phyloP scores from a whole-genome alignment of 1,139 yeast genomes.

The Hansenula anomala region DNA sequence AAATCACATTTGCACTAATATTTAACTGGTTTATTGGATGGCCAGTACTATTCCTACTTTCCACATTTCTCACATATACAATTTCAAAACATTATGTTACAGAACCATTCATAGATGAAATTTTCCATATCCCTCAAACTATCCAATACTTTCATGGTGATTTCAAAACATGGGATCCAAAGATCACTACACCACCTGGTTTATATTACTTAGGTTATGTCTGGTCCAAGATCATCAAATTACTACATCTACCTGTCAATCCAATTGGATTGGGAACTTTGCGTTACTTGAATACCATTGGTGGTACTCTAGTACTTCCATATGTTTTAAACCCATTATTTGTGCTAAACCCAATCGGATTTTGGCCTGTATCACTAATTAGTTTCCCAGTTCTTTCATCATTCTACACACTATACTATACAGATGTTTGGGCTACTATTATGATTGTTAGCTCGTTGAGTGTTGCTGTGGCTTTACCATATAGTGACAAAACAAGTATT shows the following conservation, averaged over 20 bases:
- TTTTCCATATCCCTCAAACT: slow-evolving; percentile 82
- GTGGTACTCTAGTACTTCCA: slow-evolving; percentile 56
- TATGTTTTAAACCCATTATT: slow-evolving; percentile 31
- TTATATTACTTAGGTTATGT: slow-evolving; percentile 61
- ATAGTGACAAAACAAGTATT: slow-evolving; percentile 27
- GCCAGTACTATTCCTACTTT: slow-evolving; percentile 10
- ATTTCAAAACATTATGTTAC: slow-evolving; percentile 14
- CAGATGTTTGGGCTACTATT: slow-evolving; percentile 89
- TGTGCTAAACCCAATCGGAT: slow-evolving; percentile 34
- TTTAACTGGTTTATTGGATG: slow-evolving; percentile 22
- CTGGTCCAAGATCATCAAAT: slow-evolving; percentile 31
- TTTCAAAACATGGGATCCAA: slow-evolving; percentile 72
- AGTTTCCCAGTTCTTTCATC: slow-evolving; percentile 69
- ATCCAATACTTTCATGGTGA: slow-evolving; percentile 56
- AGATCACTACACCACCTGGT: slow-evolving; percentile 98
- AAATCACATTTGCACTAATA: slow-evolving; percentile 18
- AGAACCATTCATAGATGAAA: slow-evolving; percentile 52
- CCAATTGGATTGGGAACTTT: slow-evolving; percentile 38
- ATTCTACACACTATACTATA: slow-evolving; percentile 76
- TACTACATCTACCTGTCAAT: slow-evolving; percentile 24
- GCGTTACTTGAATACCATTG: slow-evolving; percentile 57
- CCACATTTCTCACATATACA: slow-evolving; percentile 9
- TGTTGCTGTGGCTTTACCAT: slow-evolving; percentile 30
- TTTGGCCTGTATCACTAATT: slow-evolving; percentile 44
- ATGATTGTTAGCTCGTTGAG: slow-evolving; percentile 50